Evolutionary conservation across 306 rosid species (phyloP), one percentile per base, ranked within the genome.

Genomic region (Sechiopsis laciniata): DNA sequence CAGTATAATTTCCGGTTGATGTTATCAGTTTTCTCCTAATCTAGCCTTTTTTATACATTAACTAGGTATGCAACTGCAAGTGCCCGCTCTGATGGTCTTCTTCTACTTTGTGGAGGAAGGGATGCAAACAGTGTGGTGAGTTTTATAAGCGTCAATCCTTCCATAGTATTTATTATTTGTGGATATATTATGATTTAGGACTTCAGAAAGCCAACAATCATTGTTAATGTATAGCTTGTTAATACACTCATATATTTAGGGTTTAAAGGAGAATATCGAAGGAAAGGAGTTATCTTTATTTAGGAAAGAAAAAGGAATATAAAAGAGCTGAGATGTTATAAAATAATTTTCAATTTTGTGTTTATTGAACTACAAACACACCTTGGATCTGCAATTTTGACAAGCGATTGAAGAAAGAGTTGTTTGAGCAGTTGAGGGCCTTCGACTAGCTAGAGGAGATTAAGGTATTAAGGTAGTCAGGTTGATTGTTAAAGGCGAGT

Each of bases 1-100:
- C 8, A 11, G 19, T 24, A 40, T n/a, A 12, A 20, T 17, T 46
- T 67, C 22, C 19, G 21, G 53, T 67, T 3, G 35, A 46, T 67
- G 37, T 21, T 67, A 46, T 12, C 32, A 46, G 55, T 12, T 29
- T 69, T n/a, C n/a, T 55, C 29, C 51, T 72, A 42, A 72, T 20
- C 64, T 75, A 69, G 58, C 15, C 22, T 1, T 26, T 46, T 46
- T 11, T 72, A 37, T 87, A 66, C 72, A 53, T 6, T 78, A 84
- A 82, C 40, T 71, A 95, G 99, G 99, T 95, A 95, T 85, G 99
- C 97, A 73, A 95, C 99, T 75, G 99, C 99, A 76, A 95, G 99
- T 85, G 99, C 99, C 75, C 97, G 99, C 74, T 95, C 99, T 51
- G 99, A 95, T 84, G 99, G 99, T 79, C 99, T 95, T 80, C 97